Evolutionary conservation across 2,329 filamentous ascomycete species (phyloP).

Genomic region (Ceratocystis cacaofunesta): DNA sequence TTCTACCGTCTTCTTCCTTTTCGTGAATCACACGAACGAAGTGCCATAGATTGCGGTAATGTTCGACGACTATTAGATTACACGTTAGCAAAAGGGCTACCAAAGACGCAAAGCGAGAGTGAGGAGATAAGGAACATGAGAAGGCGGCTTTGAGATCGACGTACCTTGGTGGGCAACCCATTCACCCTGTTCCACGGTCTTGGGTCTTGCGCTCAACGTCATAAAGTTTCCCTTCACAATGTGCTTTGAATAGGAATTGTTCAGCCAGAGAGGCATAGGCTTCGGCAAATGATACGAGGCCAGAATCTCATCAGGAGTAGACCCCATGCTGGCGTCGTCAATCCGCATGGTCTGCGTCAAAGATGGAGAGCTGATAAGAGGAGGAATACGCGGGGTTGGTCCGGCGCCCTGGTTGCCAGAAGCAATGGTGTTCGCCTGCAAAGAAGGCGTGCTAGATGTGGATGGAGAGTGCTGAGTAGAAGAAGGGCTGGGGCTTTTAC

Average conservation of each 20-base stretch:
- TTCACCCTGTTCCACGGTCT: conserved; percentile 85
- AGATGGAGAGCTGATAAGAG: conserved; percentile 47
- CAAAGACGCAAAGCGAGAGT: background rate
- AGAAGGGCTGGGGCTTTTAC: conserved; percentile 37
- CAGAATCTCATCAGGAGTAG: conserved; percentile 40
- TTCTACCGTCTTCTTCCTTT: conserved; percentile 59
- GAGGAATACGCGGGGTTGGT: conserved; percentile 34
- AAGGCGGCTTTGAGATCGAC: conserved; percentile 17
- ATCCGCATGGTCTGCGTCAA: conserved; percentile 53
- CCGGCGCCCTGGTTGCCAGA: conserved; percentile 9
- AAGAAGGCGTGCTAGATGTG: conserved; percentile 13
- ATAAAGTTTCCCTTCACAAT: conserved; percentile 97
- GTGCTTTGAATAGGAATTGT: conserved; percentile 60
- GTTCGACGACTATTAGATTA: conserved; percentile 59
- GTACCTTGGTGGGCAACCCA: conserved; percentile 92
- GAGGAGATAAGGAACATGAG: background rate
- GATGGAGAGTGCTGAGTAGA: conserved; percentile 31
- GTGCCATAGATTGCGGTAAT: conserved; percentile 76
- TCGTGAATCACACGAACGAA: conserved; percentile 83
- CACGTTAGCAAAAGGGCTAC: background rate
- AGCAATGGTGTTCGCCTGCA: conserved; percentile 10
- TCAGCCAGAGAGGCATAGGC: conserved; percentile 58
- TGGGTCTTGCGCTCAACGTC: conserved; percentile 82
- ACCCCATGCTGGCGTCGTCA: conserved; percentile 41
- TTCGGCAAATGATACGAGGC: conserved; percentile 49